Evolutionary conservation across 345 rosid species (phyloP).

Genomic region (Eutrema yunnanense): DNA sequence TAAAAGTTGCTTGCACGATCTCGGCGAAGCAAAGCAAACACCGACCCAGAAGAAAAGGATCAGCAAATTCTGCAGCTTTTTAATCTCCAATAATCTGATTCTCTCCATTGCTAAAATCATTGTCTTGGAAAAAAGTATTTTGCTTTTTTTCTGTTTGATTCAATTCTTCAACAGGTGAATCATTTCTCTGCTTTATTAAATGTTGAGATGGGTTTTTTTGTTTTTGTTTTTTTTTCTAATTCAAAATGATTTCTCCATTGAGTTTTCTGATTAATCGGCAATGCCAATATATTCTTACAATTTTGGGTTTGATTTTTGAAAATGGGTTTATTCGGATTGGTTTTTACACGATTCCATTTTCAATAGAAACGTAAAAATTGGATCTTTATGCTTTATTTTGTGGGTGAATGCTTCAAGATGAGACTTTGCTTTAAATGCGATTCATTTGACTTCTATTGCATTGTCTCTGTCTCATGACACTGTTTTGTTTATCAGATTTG

Average conservation of each 20-base stretch:
- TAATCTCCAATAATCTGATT: neutral
- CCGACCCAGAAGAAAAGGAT: conserved; percentile 19
- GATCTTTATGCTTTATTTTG: neutral
- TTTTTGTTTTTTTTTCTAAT: neutral
- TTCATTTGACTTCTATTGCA: neutral
- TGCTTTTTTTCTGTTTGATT: neutral
- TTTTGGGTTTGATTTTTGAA: neutral
- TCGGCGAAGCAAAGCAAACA: neutral
- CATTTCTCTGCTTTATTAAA: neutral
- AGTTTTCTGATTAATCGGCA: neutral
- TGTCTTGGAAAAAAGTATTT: neutral
- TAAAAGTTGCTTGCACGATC: conserved; percentile 29
- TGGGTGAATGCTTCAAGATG: conserved; percentile 17
- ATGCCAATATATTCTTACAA: neutral
- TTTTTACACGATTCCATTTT: neutral
- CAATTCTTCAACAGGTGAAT: conserved; percentile 1
- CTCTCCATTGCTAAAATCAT: neutral
- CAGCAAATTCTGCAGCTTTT: conserved; percentile 17
- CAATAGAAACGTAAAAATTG: conserved; percentile 22
- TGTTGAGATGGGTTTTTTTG: neutral
- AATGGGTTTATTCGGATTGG: conserved; percentile 3
- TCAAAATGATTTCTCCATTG: neutral
- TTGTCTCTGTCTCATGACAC: conserved; percentile 14
- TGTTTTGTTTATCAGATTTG: conserved; percentile 5
- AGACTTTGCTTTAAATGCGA: neutral